A percentile compares a stretch with the other conserved stretches of the same genome.
Conservation (phyloP, 495 filamentous ascomycete genomes). For the Annulohypoxylon maeteangense region DNA sequence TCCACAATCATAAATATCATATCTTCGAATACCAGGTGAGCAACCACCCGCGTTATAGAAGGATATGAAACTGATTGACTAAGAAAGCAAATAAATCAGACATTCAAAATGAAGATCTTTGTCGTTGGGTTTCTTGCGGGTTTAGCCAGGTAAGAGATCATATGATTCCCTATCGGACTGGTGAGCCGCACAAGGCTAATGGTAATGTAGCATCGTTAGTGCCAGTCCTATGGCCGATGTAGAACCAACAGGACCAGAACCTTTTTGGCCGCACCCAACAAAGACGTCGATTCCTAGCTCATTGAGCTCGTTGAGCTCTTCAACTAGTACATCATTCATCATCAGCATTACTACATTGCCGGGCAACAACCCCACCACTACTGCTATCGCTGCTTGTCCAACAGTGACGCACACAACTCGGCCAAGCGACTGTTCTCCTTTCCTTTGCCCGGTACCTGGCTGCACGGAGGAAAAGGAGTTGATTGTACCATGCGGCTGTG, state of each 20-base stretch:
- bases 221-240: conserved; percentile 4
- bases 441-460: conserved; percentile 55
- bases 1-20: conserved; percentile 4
- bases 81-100: conserved; percentile 11
- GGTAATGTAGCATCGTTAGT: conserved; percentile 8
- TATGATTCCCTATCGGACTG: not conserved
- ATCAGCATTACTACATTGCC: conserved; percentile 47
- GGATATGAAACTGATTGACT: conserved; percentile 7
- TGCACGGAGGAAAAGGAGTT: conserved; percentile 49
- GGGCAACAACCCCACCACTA: conserved; percentile 24
- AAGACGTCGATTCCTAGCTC: not conserved
- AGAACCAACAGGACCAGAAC: not conserved
- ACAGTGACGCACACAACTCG: conserved; percentile 53
- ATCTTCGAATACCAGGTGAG: conserved; percentile 23
- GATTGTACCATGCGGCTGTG: conserved; percentile 53
- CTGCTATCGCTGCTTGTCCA: conserved; percentile 45
- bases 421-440: conserved; percentile 51
- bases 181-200: conserved; percentile 8
- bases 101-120: conserved; percentile 37
- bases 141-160: conserved; percentile 36
- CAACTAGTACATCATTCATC: conserved; percentile 36
- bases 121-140: conserved; percentile 26
- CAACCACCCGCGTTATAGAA: not conserved
- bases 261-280: conserved; percentile 13
- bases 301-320: conserved; percentile 9